Base-by-base conservation (phyloP, 176 grass and related monocot species). In the Pontederia crassipes region DNA sequence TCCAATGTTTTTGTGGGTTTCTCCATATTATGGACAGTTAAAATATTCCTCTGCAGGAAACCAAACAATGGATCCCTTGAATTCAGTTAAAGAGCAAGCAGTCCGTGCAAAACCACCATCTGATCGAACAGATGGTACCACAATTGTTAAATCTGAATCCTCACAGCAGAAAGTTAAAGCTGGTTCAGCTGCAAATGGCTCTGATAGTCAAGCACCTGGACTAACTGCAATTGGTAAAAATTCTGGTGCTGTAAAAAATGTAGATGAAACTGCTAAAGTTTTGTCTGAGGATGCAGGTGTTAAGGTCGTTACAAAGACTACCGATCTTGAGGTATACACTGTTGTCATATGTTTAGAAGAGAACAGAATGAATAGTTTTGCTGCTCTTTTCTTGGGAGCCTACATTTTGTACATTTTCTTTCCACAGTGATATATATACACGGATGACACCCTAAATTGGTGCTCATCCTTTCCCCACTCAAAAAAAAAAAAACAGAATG, bases 291-390 rank as follows among this genome's bases (percentile, higher is more conserved):
- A 80, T 17, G 71, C 72, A 71, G 65, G 62, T 74, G 17, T 64
- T 4, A 88, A 82, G 61, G 62, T 82, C 78, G 71, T 69, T 76
- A 40, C 13, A 24, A 98, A 82, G 69, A 61, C 64, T 75, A 48
- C 75, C 48, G 94, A 98, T 55, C 78, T 79, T 77, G 87, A 98
- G 84, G 94, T 98, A 77, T 55, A 49, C 76, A 28, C 28, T 55
- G 16, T n/a, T n/a, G 9, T 75, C 12, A 48, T 68, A 68, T 74
- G 18, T 66, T 56, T 54, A 48, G 29, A 35, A 35, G 29, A 35
- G 4, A 35, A 35, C n/a, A n/a, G n/a, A n/a, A n/a, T n/a, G n/a
- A n/a, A n/a, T n/a, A n/a, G n/a, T n/a, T n/a, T n/a, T n/a, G n/a
- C n/a, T n/a, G n/a, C n/a, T n/a, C n/a, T n/a, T n/a, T n/a, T n/a